phyloP scores from a whole-genome alignment of 306 rosid genomes.

The Ormosia emarginata region DNA sequence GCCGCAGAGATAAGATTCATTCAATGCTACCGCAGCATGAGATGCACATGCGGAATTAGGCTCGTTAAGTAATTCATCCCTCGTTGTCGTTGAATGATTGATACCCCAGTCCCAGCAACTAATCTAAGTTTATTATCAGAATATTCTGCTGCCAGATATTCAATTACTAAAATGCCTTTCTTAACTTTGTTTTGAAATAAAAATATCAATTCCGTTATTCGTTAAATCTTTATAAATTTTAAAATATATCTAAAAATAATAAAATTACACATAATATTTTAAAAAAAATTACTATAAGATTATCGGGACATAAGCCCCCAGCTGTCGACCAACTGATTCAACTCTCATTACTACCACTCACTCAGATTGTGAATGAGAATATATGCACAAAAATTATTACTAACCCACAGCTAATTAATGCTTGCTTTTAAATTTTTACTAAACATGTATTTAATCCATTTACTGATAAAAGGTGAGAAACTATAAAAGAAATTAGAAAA shows the following conservation, averaged over 20 bases:
- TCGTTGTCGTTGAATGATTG: neutral
- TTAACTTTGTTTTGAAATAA: neutral
- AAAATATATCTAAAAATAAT: no score
- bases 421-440: neutral
- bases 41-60: slow-evolving; percentile 5
- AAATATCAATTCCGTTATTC: no score
- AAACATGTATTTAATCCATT: neutral
- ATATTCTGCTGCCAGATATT: neutral
- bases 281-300: no score
- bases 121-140: neutral
- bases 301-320: no score
- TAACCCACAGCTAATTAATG: neutral
- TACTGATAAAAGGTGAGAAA: neutral
- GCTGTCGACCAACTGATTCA: no score
- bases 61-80: neutral
- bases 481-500: neutral
- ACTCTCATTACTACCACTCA: no score
- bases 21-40: neutral
- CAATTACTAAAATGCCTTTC: neutral
- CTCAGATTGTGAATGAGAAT: neutral
- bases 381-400: neutral
- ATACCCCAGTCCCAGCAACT: neutral
- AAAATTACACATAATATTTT: no score
- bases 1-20: no score
- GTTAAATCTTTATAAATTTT: no score